Base-by-base conservation (phyloP, 2,329 filamentous ascomycete species). In the Fusarium sp. region DNA sequence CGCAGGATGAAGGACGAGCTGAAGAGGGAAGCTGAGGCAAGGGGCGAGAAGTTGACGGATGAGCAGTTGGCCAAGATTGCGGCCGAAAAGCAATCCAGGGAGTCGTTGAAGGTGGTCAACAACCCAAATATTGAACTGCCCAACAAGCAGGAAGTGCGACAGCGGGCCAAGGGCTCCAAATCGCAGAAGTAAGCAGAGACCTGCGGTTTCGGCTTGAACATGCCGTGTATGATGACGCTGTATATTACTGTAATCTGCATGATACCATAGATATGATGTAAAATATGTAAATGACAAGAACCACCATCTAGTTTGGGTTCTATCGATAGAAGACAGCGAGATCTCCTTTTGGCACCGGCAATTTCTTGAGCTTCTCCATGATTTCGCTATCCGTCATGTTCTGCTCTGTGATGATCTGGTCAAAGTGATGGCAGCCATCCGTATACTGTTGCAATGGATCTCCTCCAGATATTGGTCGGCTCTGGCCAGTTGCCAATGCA, bases 371-470 rank as follows among this genome's bases (percentile, higher is more conserved):
- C 78, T 87, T 89, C 39, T 89, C 89, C 81, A 94, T 85, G 15
- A 95, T 90, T 75, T 92, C 90, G 62, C 85, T 86, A 76, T 95
- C 91, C 7, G 88, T 89, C 77, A 94, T 77, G 66, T 91, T 90
- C 78, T 90, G 85, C 82, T 94, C 92, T 1, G 91, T 92, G 76
- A 93, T 93, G 70, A 95, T 94, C 84, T 95, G 90, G 81, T 96
- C 94, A 79, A 95, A 92, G 73, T 88, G 89, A 77, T 94, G 92
- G 70, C 87, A 87, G 0, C 93, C 94, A 79, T 95, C 92, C 11
- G 92, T 86, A 76, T 93, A 95, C 74, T 84, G 86, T 71, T 90
- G 85, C 76, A 95, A 75, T 28, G 86, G 85, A 64, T 88, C 86
- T 4, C 81, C 82, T 10, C 79, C 81, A 3, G 77, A 73, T 27